Evolutionary conservation across 73 alveolate species (phyloP).

Genomic region (Paramecium primaurelia): DNA sequence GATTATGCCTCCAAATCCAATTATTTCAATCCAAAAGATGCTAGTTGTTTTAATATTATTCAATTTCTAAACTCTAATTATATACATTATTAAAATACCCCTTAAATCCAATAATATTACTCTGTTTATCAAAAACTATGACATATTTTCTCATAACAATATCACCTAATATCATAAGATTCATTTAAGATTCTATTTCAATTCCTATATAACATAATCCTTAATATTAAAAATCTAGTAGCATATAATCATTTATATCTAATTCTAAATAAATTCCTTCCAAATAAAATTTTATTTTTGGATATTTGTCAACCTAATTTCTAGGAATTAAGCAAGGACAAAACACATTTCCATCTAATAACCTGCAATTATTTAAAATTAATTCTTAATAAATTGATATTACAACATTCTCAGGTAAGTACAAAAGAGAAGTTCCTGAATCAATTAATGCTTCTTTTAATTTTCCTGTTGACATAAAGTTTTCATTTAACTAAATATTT

Average conservation of each 20-base stretch:
- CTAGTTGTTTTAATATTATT: background rate
- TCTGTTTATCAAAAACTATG: constrained; percentile 4
- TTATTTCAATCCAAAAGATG: background rate
- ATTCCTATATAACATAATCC: background rate
- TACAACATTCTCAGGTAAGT: background rate
- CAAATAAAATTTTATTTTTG: background rate
- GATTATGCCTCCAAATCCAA: background rate
- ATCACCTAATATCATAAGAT: constrained; percentile 47
- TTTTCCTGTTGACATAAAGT: background rate
- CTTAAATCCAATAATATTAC: constrained; percentile 12
- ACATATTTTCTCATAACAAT: constrained; percentile 44
- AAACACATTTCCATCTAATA: background rate
- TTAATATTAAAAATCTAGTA: background rate
- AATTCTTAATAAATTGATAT: background rate
- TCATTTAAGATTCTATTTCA: background rate
- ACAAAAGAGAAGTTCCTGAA: constrained; percentile 36
- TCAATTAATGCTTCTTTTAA: background rate
- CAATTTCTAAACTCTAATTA: background rate
- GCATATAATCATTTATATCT: background rate
- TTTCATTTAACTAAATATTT: background rate
- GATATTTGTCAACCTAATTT: background rate
- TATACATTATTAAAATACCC: background rate
- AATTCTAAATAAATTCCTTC: constrained; percentile 2
- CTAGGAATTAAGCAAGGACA: background rate
- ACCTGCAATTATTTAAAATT: background rate